Base-by-base conservation (phyloP, 1,139 yeast genomes). In the Zygoascus hellenicus region DNA sequence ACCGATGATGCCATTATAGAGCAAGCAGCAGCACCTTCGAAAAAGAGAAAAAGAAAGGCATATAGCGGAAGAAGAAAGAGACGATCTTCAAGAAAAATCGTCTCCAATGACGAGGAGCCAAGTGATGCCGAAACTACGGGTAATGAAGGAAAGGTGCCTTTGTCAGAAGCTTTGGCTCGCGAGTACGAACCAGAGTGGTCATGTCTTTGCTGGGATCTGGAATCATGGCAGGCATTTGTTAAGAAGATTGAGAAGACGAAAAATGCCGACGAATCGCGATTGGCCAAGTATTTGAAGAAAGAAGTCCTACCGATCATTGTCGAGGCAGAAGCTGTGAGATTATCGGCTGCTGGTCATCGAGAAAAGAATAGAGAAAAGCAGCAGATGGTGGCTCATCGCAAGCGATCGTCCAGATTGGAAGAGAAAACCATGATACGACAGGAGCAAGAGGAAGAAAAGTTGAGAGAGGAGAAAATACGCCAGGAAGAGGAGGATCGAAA, bases 151-250 rank as follows among this genome's bases (percentile, higher is more conserved):
- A 32, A 14, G 41, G 50, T 43, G 28, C 45, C 58, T 31, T 38
- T 55, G 50, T 43, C 51, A 16, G 54, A 54, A 42, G 61, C 57
- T 3, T 50, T 60, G 11, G 56, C 58, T 22, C 51, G 54, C 13
- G 64, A 55, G 17, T 55, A 55, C 38, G 61, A 58, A 28, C 54
- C 57, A 5, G 55, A 52, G 14, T 66, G 69, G 69, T 45, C 50
- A 33, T 65, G 68, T 46, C 57, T 67, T 2, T 65, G 69, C 48
- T 63, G 62, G 50, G 55, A 60, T 38, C 54, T 61, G 30, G 54
- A 49, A 9, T 58, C 59, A 13, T 66, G 70, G 69, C 48, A 52
- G 30, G 51, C 30, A 19, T 58, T 64, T 40, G 36, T 63, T n/a
- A 51, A 47, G 4, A 35, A 44, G 14, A 53, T 65, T 9, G 51